Base-by-base conservation (phyloP, 2,329 filamentous ascomycete species). In the Thielaviopsis euricoi region DNA sequence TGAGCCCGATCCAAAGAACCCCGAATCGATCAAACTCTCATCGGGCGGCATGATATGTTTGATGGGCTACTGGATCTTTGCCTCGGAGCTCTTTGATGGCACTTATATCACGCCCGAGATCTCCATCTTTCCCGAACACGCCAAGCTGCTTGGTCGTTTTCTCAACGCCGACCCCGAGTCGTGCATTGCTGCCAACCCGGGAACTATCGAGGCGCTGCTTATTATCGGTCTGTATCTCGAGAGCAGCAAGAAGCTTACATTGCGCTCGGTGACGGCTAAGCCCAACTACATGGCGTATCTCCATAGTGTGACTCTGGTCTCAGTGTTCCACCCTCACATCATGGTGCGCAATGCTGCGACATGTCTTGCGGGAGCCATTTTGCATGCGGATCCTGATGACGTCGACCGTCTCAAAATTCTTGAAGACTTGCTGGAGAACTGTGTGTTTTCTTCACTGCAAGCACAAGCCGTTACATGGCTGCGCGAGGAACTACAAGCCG, bases 391-490 rank as follows among this genome's bases (percentile, higher is more conserved):
- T 61, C 80, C 81, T 0, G 74, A 80, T 25, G 78, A 81, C 60
- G 73, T 76, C 2, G 74, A 78, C 64, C 74, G 81, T 5, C 69
- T 85, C 17, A 73, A 75, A 26, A 85, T 85, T 62, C 73, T 86
- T 9, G 77, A 81, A 56, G 82, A 85, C 64, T 73, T 84, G 13
- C 69, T 85, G 13, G 80, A 84, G 67, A 81, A 83, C 65, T 84
- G 81, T 71, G 75, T 79, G 63, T 84, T 81, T 63, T 74, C 80
- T 1, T 73, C 76, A 0, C 71, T 85, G 43, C 82, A 83, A 65
- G 81, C 78, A 9, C 80, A 78, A 49, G 81, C 81, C 0, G 74
- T 85, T 4, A 74, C 74, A 3, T 85, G 82, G 82, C 68, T 84
- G 37, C 76, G 80, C 57, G 81, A 84, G 63, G 82, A 85, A 65